A percentile compares a stretch with the other conserved stretches of the same genome.
Conservation (phyloP, 2,329 filamentous ascomycete species). For the Pseudogymnoascus sp. region DNA sequence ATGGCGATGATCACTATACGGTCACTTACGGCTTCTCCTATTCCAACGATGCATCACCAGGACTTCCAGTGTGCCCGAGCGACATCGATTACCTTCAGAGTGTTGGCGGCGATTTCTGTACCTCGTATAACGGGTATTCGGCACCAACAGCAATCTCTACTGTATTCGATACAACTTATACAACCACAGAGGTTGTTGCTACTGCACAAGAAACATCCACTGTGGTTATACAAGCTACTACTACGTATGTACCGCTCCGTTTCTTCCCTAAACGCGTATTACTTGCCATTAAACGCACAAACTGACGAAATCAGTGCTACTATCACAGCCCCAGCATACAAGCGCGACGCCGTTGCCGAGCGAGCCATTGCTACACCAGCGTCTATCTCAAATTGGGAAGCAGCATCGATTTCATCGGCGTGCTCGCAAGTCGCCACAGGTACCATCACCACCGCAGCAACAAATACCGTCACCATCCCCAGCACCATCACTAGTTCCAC, state of each 20-base stretch:
- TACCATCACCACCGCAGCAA: not conserved
- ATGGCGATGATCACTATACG: slow-evolving; percentile 17
- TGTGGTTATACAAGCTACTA: not conserved
- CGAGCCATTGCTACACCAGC: not conserved
- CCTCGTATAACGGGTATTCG: not conserved
- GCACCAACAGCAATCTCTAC: not conserved
- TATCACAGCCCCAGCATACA: not conserved
- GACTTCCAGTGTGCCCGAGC: not conserved
- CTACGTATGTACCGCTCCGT: not conserved
- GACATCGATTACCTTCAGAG: not conserved
- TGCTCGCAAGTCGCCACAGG: not conserved
- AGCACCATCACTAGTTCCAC: not conserved
- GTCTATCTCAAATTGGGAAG: not conserved
- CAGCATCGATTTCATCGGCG: not conserved
- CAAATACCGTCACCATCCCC: not conserved
- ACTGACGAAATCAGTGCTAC: not conserved
- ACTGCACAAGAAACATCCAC: not conserved
- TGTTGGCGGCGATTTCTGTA: not conserved
- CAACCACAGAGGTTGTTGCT: not conserved
- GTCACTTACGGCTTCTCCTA: slow-evolving; percentile 19
- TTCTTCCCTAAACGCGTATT: not conserved
- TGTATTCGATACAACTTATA: not conserved
- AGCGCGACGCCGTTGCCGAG: not conserved
- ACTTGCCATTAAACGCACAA: not conserved
- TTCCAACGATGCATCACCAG: not conserved